These are phyloP conservation scores for Spatholobus suberectus DNA, from an alignment of 306 rosid genomes.

Conservation along the genomic window DNA sequence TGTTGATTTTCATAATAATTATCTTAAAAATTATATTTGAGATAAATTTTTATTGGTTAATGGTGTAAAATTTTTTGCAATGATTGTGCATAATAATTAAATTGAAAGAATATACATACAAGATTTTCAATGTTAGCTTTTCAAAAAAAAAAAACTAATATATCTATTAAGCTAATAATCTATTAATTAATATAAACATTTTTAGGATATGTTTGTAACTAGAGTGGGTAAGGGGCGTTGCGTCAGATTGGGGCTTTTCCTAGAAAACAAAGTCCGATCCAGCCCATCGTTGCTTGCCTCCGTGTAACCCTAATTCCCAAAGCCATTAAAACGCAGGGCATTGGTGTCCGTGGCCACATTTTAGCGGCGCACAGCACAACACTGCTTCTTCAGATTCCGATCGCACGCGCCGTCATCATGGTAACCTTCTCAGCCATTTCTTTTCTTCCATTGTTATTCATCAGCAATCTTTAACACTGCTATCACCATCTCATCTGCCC, in stretches of 20 bases:
- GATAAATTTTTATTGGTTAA: too few relatives aligned
- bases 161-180: too few relatives aligned
- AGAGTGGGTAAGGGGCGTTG: not conserved
- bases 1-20: too few relatives aligned
- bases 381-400: slow-evolving; percentile 11
- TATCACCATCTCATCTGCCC: not conserved
- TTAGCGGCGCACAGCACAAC: slow-evolving; percentile 38
- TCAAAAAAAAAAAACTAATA: not conserved
- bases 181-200: not conserved
- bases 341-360: not conserved
- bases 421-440: slow-evolving; percentile 13
- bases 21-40: not conserved
- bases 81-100: not conserved
- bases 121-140: too few relatives aligned
- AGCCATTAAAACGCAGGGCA: slow-evolving; percentile 16
- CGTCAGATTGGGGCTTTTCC: not conserved
- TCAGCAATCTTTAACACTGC: not conserved
- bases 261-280: not conserved
- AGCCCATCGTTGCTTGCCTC: not conserved
- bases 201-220: not conserved
- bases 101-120: too few relatives aligned
- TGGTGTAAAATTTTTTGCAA: too few relatives aligned
- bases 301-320: slow-evolving; percentile 42
- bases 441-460: not conserved
- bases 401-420: slow-evolving; percentile 42